Base-by-base conservation (phyloP, 805 yeast genomes). In the Kuraishia floccosa region DNA sequence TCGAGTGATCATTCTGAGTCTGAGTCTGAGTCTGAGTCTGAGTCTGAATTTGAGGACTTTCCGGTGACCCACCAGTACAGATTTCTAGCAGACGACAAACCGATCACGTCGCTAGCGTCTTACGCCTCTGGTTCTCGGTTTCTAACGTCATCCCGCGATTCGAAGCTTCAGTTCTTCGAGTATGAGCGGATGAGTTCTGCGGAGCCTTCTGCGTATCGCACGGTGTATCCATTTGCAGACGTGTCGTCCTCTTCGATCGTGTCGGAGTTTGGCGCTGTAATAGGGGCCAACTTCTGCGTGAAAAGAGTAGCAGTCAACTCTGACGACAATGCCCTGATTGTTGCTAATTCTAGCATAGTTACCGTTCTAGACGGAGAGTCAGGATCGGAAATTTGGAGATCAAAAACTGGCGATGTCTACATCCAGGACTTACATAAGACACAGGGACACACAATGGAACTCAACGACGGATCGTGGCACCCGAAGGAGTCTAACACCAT, bases 51-150 rank as follows among this genome's bases (percentile, higher is more conserved):
- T 3, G 46, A 40, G 4, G 39, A 41, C 5, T 30, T 56, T n/a
- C 68, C 68, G 6, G 41, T 52, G 3, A 40, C 61, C 0, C 65
- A 62, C 31, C 41, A 49, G 16, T 32, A 53, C 22, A 17, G 35
- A 8, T 30, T 58, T 9, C 24, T 33, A 6, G 37, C 33, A 8
- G 49, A 43, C 14, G 30, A 20, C 17, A 47, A 42, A 33, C 37
- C 32, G 4, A 30, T 55, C n/a, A 38, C 44, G 2, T 31, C 42
- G 1, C 28, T 56, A 13, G 39, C 40, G 4, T 35, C 46, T 15
- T 50, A 50, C 21, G 31, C 38, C 1, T 30, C 46, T 0, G 59
- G 61, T 0, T 27, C 42, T 2, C 36, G 51, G 3, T 34, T 60
- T 6, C 36, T 39, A 12, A 37, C 56, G 2, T 40, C 50, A 2